Base-by-base conservation (phyloP, 2,329 filamentous ascomycete genomes). In the Aspergillus clavatus region DNA sequence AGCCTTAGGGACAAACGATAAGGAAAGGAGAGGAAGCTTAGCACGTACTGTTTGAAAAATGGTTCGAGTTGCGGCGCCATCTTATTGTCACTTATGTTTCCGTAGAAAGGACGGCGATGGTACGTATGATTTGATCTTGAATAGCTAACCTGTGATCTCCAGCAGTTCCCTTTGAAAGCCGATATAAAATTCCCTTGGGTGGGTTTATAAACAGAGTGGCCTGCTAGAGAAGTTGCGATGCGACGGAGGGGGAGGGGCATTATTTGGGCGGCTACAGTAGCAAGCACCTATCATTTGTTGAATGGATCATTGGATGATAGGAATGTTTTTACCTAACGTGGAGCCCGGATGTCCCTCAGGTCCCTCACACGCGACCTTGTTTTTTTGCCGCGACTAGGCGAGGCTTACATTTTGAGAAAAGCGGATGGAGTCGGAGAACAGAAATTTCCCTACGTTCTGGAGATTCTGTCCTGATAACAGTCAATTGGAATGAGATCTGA, bases 51-150 rank as follows among this genome's bases (percentile, higher is more conserved):
- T 72, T 88, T 83, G 78, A 96, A 97, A 77, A 86, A 97, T 53
- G 84, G 79, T 69, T 96, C 88, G 58, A 98, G 82, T 69, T 94
- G 82, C 50, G 89, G 88, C 46, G 89, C 88, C 87, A 96, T 95
- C 68, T 82, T 86, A 72, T 53, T 47, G 59, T 73, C 68, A 56
- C 63, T 65, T 53, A 74, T 71, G 51, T 69, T 56, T 46, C 68
- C 69, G 71, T 73, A 73, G 51, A 64, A 72, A 45, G 62, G 66
- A 46, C 69, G 68, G 44, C 52, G 62, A 50, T 42, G 42, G 26
- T 45, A 49, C 38, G 54, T 39, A 42, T 48, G 42, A 50, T 42
- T 43, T 27, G 33, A 46, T 28, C 43, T 42, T 38, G 42, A 42
- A 35, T 22, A 29, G 40, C 19, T 18, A 37, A 36, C 21, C 21